Evolutionary conservation across 148 eudicot species (phyloP).

Genomic region (Heliosperma pusillum): DNA sequence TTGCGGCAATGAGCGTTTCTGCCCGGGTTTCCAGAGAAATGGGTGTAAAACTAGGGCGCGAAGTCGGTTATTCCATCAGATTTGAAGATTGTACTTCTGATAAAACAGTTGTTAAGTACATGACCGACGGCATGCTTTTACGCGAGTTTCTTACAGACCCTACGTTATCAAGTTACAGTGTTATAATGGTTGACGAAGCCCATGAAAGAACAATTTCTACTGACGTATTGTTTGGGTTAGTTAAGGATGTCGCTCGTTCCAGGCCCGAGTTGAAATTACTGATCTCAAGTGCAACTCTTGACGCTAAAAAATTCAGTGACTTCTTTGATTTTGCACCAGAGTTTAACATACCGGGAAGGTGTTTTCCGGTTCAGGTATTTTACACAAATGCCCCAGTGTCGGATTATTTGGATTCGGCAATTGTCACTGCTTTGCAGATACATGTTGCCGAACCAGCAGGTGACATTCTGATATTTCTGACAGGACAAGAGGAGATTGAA

Average conservation of each 20-base stretch:
- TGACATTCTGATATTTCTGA: slow-evolving; percentile 63
- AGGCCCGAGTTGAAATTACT: slow-evolving; percentile 61
- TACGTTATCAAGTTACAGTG: no score
- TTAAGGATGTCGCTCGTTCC: slow-evolving; percentile 58
- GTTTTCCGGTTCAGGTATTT: slow-evolving; percentile 69
- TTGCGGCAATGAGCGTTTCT: no score
- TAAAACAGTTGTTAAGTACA: no score
- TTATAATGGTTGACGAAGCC: no score
- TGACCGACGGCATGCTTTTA: no score
- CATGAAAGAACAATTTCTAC: no score
- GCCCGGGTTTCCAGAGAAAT: no score
- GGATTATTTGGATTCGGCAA: slow-evolving; percentile 79
- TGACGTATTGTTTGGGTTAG: not conserved
- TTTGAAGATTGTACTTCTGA: slow-evolving; percentile 52
- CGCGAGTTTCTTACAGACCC: no score
- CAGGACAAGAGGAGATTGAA: slow-evolving; percentile 85
- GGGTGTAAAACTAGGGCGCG: no score
- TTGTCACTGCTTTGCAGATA: slow-evolving; percentile 72
- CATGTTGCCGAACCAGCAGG: slow-evolving; percentile 71
- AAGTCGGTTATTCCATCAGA: slow-evolving; percentile 57
- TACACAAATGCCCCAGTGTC: slow-evolving; percentile 79
- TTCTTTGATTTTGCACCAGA: slow-evolving; percentile 64
- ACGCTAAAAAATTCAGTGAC: slow-evolving; percentile 66
- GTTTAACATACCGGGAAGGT: slow-evolving; percentile 63
- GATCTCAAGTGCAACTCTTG: slow-evolving; percentile 68